Evolutionary conservation across 1,284 basidiomycete genomes (phyloP), one percentile per base, ranked within the genome.

Genomic region (Anthracocystis panici-leucophaei): DNA sequence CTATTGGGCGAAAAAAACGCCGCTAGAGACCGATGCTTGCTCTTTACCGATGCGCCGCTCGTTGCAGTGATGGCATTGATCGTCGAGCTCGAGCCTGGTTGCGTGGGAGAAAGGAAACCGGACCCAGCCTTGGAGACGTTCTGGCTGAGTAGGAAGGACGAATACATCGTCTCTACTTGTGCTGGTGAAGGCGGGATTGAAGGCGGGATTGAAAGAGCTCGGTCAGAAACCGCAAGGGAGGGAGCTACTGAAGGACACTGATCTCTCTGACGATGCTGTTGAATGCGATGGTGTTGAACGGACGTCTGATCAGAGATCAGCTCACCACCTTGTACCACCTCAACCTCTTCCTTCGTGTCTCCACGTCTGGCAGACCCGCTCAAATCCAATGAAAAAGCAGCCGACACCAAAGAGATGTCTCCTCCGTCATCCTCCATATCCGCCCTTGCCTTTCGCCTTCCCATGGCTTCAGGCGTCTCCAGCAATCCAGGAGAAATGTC

Each of bases 111-210:
- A 7, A 74, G 21, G 44, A 61, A 74, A 0, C 71, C 71, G 0
- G 48, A 52, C 3, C 71, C 71, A n/a, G 40, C 44, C 46, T 56
- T 57, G 41, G 27, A 27, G 21, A 74, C 52, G 33, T 69, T 61
- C 18, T 74, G 71, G 31, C 54, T 55, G 50, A 66, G 63, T 2
- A 75, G 49, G 60, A 70, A 70, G 12, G 72, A 66, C 23, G 58
- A 48, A 35, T 75, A 75, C 63, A 75, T 70, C 5, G 53, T 54
- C 25, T 75, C 72, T 5, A 75, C 63, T 29, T 66, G 66, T 3
- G 51, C 53, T 3, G 63, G 40, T 12, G 63, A 63, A 2, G 67
- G 62, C 1, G 51, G 33, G 33, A 54, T 59, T 31, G 54, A 50
- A 2, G 67, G 62, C 1, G 51, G 27, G 27, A 54, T 56, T 31